Base-by-base conservation (phyloP, 176 grass and related monocot species). In the Cenchrus purpureus region DNA sequence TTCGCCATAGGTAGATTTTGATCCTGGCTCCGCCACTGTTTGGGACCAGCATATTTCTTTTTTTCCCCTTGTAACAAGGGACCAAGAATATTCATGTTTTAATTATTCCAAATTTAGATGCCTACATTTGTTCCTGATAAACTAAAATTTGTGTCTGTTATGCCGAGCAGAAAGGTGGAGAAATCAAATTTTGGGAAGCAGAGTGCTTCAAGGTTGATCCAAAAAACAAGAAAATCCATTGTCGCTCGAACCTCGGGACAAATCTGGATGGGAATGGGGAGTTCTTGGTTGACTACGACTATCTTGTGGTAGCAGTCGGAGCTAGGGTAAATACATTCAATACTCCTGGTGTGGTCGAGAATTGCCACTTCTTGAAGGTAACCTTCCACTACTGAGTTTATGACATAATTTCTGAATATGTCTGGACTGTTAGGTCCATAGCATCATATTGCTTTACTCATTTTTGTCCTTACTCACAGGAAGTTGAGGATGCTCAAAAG, bases 351-450 rank as follows among this genome's bases (percentile, higher is more conserved):
- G 95, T 98, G 51, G 82, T 49, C 3, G 92, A 98, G 76, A 83
- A 98, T 88, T 98, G 95, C 87, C 82, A 95, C 83, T 98, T 98
- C 86, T 78, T 98, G 87, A 98, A 98, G 91, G 95, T 98, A 91
- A 59, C 10, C 11, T 58, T 86, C 19, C 70, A 63, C 29, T 62
- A 45, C 28, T 4, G 19, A 74, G 3, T 69, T 22, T 22, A 66
- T 61, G 10, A 34, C 78, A 65, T 73, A 29, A 70, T 66, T 72
- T 72, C 45, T 11, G 28, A 15, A 53, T 44, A 25, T 56, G 43
- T 69, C 1, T 83, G 65, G 17, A 51, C 42, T 86, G 37, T 67
- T 76, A 60, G 51, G 8, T 77, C 45, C 0, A 28, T 71, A 56
- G 12, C 5, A 12, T 1, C 56, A 43, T 59, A 4, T 50, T 1